Conservation (phyloP, 345 rosid genomes). For the Trapa bicornis region DNA sequence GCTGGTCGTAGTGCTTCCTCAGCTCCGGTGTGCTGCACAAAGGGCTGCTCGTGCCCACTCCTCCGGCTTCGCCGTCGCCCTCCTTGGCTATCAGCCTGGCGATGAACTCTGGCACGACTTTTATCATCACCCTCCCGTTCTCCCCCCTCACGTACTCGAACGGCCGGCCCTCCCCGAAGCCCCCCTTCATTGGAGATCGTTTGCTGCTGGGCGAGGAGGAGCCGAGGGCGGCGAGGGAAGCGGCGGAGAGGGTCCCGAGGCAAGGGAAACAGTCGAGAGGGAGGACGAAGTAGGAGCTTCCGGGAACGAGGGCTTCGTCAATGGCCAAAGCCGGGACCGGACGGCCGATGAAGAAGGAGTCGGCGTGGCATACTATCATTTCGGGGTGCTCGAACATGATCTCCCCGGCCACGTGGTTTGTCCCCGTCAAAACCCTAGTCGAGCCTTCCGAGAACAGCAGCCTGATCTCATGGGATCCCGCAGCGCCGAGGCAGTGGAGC, state of each 20-base stretch:
- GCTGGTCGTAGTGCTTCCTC: constrained; percentile 30
- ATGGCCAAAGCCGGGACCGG: constrained; percentile 57
- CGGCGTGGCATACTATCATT: constrained; percentile 68
- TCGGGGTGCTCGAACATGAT: constrained; percentile 87
- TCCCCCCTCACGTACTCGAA: constrained; percentile 36
- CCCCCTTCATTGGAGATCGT: constrained; percentile 15
- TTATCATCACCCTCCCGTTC: constrained; percentile 44
- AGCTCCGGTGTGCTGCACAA: constrained; percentile 41
- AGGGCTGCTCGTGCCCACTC: constrained; percentile 1
- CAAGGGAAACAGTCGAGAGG: constrained; percentile 57
- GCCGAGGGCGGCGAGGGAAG: constrained; percentile 47
- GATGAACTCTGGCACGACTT: constrained; percentile 46
- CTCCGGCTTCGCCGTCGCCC: neutral
- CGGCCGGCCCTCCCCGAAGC: constrained; percentile 32
- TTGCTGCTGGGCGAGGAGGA: constrained; percentile 16
- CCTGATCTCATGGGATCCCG: constrained; percentile 16
- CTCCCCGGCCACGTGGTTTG: constrained; percentile 77
- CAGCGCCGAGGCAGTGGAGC: neutral
- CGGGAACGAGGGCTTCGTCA: constrained; percentile 50
- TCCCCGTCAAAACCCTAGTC: constrained; percentile 34
- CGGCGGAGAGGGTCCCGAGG: constrained; percentile 30
- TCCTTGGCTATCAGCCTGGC: constrained; percentile 23
- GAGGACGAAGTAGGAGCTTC: constrained; percentile 68
- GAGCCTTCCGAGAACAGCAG: constrained; percentile 55
- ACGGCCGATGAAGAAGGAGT: constrained; percentile 80